These are phyloP conservation scores for Trichoderma reesei DNA, from an alignment of 495 filamentous ascomycete genomes.

Conservation along the genomic window DNA sequence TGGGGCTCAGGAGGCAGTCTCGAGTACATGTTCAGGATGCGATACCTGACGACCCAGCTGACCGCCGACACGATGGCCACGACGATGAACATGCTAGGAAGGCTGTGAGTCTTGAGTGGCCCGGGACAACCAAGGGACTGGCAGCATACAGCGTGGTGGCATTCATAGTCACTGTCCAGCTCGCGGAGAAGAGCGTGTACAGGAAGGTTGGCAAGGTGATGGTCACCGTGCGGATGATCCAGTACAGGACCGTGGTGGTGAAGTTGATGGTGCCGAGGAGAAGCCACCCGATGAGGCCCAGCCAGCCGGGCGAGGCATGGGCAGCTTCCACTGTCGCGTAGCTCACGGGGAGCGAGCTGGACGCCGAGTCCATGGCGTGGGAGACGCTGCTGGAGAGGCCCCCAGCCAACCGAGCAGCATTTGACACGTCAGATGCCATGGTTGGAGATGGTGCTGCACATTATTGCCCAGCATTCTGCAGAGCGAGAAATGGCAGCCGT, in stretches of 20 bases:
- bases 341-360: constrained; percentile 1
- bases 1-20: constrained; percentile 88
- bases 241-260: constrained; percentile 71
- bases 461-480: background rate
- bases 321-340: constrained; percentile 12
- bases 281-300: constrained; percentile 35
- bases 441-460: constrained; percentile 8
- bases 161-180: constrained; percentile 94
- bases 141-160: constrained; percentile 75
- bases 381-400: constrained; percentile 4
- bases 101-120: constrained; percentile 10
- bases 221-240: constrained; percentile 72
- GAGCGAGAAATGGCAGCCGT: background rate
- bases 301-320: constrained; percentile 35
- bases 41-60: constrained; percentile 89
- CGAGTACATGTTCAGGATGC: constrained; percentile 90
- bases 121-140: constrained; percentile 1
- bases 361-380: background rate
- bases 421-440: constrained; percentile 12
- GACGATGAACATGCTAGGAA: constrained; percentile 54
- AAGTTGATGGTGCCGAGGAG: constrained; percentile 48
- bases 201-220: constrained; percentile 83
- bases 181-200: constrained; percentile 91
- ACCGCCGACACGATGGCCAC: constrained; percentile 66
- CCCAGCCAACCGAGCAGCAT: constrained; percentile 7